Percentiles rank a stretch among this genome's conserved stretches.
phyloP scores from a whole-genome alignment of 2,329 filamentous ascomycete species.

The Colletotrichum cordylinicola region DNA sequence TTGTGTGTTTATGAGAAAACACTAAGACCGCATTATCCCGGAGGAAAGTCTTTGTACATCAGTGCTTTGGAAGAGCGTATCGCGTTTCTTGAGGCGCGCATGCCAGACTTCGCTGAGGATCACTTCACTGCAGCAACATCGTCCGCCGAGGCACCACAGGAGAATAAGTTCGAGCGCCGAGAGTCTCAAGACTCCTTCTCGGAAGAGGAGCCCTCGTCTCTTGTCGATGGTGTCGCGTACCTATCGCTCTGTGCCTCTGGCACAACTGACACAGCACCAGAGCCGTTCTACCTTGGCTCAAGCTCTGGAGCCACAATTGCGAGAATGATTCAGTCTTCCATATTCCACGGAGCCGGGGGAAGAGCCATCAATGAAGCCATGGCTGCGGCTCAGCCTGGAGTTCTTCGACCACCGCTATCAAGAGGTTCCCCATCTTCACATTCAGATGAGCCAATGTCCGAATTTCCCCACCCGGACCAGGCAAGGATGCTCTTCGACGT shows the following conservation, averaged over 20 bases:
- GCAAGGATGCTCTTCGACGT: slow-evolving; percentile 27
- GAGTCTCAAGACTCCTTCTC: slow-evolving; percentile 16
- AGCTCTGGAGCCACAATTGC: slow-evolving; percentile 31
- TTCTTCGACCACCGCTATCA: not conserved
- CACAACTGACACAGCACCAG: slow-evolving; percentile 26
- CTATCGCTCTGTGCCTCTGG: slow-evolving; percentile 29
- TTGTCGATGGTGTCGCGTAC: slow-evolving; percentile 31
- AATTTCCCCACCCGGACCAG: slow-evolving; percentile 23
- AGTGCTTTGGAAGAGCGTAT: slow-evolving; percentile 32
- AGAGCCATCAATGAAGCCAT: not conserved
- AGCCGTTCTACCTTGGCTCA: slow-evolving; percentile 31
- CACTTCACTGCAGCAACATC: slow-evolving; percentile 21
- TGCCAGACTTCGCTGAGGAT: slow-evolving; percentile 30
- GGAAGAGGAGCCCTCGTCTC: slow-evolving; percentile 24
- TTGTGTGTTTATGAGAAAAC: slow-evolving; percentile 29
- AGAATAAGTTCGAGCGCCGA: not conserved
- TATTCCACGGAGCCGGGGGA: slow-evolving; percentile 24
- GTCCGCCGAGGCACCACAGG: not conserved
- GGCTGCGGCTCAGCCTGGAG: not conserved
- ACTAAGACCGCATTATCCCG: slow-evolving; percentile 30
- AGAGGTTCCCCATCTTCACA: not conserved
- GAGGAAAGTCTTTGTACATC: slow-evolving; percentile 32
- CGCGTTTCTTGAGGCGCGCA: slow-evolving; percentile 30
- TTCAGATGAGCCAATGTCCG: slow-evolving; percentile 8
- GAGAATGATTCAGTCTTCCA: slow-evolving; percentile 30